A percentile compares a stretch with the other conserved stretches of the same genome.
Conservation (phyloP, 371 early-diverging fungal species). For the Rhizopus sp. region DNA sequence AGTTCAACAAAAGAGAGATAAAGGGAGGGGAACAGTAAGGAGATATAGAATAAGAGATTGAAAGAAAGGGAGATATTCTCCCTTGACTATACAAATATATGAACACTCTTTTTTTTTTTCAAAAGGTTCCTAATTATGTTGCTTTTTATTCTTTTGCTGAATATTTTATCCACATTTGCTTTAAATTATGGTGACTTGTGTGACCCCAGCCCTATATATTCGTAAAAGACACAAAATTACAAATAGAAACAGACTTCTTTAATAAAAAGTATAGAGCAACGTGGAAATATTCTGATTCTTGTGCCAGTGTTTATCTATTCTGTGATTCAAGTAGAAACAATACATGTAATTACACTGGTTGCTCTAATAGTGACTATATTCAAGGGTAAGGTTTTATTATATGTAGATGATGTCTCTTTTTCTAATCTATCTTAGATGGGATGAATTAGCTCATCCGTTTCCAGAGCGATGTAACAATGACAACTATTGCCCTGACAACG, state of each 20-base stretch:
- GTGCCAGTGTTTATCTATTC: conserved; percentile 26
- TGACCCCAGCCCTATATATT: conserved; percentile 21
- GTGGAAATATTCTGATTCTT: conserved; percentile 31
- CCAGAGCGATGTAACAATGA: conserved; percentile 26
- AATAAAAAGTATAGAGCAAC: conserved; percentile 13
- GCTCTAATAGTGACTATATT: conserved; percentile 34
- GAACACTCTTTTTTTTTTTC: too few species aligned
- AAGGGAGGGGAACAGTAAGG: too few species aligned
- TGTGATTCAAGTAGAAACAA: conserved; percentile 21
- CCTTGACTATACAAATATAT: too few species aligned
- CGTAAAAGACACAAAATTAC: conserved; percentile 8
- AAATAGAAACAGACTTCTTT: background rate
- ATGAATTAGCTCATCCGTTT: conserved; percentile 11
- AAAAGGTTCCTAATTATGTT: too few species aligned
- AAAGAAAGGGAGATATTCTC: too few species aligned
- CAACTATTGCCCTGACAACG: conserved; percentile 29
- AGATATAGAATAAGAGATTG: too few species aligned
- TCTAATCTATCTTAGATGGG: conserved; percentile 18
- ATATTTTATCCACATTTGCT: conserved; percentile 1
- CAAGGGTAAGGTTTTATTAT: conserved; percentile 17
- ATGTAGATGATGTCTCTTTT: background rate
- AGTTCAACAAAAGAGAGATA: too few species aligned
- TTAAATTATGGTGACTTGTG: conserved; percentile 21
- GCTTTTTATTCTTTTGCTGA: too few species aligned
- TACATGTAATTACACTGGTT: conserved; percentile 26